Percentiles rank a stretch among this genome's conserved stretches.
Evolutionary conservation across 2,329 filamentous ascomycete genomes (phyloP).

Genomic region (Venturia pyrina): DNA sequence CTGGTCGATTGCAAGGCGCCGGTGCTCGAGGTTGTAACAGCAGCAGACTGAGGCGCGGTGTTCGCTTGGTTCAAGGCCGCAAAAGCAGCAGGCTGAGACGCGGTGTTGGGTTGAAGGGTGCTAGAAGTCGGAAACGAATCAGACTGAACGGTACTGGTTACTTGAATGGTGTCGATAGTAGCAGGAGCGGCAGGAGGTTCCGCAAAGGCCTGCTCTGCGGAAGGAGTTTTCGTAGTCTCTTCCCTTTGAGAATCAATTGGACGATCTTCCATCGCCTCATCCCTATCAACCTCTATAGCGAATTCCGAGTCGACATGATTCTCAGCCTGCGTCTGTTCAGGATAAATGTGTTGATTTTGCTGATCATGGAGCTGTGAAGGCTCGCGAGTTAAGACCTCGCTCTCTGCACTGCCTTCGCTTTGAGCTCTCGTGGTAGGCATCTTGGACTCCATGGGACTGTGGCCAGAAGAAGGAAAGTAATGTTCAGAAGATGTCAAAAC

Average conservation of each 20-base stretch:
- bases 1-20: not conserved
- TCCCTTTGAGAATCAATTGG: not conserved
- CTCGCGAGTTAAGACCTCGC: not conserved
- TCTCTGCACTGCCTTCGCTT: not conserved
- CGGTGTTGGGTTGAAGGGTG: not conserved
- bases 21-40: not conserved
- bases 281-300: not conserved
- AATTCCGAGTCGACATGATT: not conserved
- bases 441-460: not conserved
- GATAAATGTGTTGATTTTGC: not conserved
- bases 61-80: not conserved
- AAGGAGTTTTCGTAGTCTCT: not conserved
- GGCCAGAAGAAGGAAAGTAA: conserved; percentile 12
- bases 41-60: not conserved
- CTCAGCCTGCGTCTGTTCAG: not conserved
- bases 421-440: not conserved
- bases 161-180: not conserved
- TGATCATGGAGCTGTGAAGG: not conserved
- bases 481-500: conserved; percentile 13
- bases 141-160: not conserved
- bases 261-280: not conserved
- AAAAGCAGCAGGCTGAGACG: not conserved
- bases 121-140: not conserved
- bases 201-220: not conserved
- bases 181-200: not conserved